Evolutionary conservation across 2,329 filamentous ascomycete species (phyloP), one percentile per base, ranked within the genome.

Genomic region (Xylariaceae sp.): DNA sequence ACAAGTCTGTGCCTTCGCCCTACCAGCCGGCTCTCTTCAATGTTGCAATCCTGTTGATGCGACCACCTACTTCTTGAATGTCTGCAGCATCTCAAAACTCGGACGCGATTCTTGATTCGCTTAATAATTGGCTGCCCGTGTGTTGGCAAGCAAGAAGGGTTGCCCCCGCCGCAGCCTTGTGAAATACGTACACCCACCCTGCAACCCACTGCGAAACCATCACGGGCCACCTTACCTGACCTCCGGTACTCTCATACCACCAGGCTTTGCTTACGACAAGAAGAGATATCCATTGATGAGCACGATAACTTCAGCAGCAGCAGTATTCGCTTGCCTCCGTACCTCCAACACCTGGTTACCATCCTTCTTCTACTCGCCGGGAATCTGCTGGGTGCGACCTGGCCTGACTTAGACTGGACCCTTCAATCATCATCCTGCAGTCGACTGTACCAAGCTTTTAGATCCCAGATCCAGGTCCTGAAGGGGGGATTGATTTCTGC

Each of bases 131-230:
- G 39, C 37, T 29, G 44, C 36, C 48, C 48, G 53, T 51, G 47
- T 26, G 41, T 46, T n/a, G 52, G 43, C 40, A 26, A 24, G 40
- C 40, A 30, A 30, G 32, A 44, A 51, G 40, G 37, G 40, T 21
- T 27, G 33, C 33, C 40, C 18, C 41, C 15, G 36, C 42, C 30
- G 45, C 48, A 55, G 53, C 53, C 53, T 55, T 47, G 53, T 52
- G 42, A 39, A 50, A 41, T 27, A 40, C 35, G 23, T 46, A 10
- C 30, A 33, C 26, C 30, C 15, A 8, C 33, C 18, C 48, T 44
- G 23, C 32, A 36, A n/a, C 13, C 26, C 10, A 10, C 20, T 18
- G 27, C 40, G 41, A 44, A 30, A 23, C 24, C 29, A 15, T 27
- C 23, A 30, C 41, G 13, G n/a, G 15, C 9, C 4, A 50, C 37